Conservation (phyloP, 805 yeast genomes). For the Suhomyces xylopsoci region DNA sequence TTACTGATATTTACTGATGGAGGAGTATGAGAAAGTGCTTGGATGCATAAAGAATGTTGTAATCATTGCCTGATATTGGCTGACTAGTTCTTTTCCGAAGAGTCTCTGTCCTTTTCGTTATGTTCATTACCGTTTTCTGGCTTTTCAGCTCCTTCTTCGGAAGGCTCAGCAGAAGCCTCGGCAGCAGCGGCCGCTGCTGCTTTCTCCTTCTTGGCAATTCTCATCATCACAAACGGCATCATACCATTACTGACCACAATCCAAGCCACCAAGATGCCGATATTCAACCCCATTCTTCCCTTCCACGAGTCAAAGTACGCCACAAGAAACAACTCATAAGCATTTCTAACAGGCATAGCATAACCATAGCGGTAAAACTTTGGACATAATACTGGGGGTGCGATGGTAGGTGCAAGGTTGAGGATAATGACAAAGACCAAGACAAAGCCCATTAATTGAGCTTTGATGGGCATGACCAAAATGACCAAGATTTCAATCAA, state of each 20-base stretch:
- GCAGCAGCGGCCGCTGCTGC: constrained; percentile 9
- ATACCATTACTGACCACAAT: constrained; percentile 22
- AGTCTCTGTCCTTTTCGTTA: neutral
- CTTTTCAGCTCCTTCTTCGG: too few relatives aligned
- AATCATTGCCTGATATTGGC: neutral
- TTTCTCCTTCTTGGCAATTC: constrained; percentile 9
- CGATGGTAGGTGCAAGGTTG: constrained; percentile 30
- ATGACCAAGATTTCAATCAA: constrained; percentile 27
- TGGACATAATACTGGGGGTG: constrained; percentile 27
- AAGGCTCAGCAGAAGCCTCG: neutral
- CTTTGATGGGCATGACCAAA: constrained; percentile 19
- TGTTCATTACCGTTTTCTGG: neutral
- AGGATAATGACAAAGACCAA: constrained; percentile 25
- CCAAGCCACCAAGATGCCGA: constrained; percentile 33
- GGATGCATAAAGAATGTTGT: neutral
- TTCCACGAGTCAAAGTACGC: constrained; percentile 33
- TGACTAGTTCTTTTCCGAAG: neutral
- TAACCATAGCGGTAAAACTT: constrained; percentile 27
- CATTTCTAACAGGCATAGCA: constrained; percentile 25
- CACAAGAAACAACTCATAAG: constrained; percentile 30
- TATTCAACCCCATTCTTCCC: constrained; percentile 31
- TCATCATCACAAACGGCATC: constrained; percentile 27
- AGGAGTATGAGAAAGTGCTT: neutral
- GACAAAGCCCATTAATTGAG: constrained; percentile 27
- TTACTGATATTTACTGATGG: neutral